Conservation (phyloP, 176 grass and related monocot genomes). For the Zea mays region Zm-B73-REFERENCE-NAM-5.0 NC_050096.1:247150501-247151000, state of each 20-base stretch:
- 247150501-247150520: neutral
- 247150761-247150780: slow-evolving; percentile 71
- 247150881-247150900: slow-evolving; percentile 47
- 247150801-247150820: neutral
- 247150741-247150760: slow-evolving; percentile 81
- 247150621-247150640: slow-evolving; percentile 51
- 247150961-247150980: slow-evolving; percentile 87
- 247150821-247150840: slow-evolving; percentile 45
- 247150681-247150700: slow-evolving; percentile 69
- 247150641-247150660: slow-evolving; percentile 63
- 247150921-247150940: slow-evolving; percentile 55
- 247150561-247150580: neutral
- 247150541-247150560: slow-evolving; percentile 33
- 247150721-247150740: slow-evolving; percentile 61
- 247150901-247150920: slow-evolving; percentile 2
- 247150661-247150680: slow-evolving; percentile 82
- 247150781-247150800: slow-evolving; percentile 83
- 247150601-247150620: slow-evolving; percentile 60
- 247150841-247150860: slow-evolving; percentile 73
- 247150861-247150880: slow-evolving; percentile 57
- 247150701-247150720: slow-evolving; percentile 70
- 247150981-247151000: slow-evolving; percentile 50
- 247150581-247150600: slow-evolving; percentile 74
- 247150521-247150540: neutral
- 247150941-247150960: slow-evolving; percentile 91